Conservation (phyloP, 108 stramenopile genomes). For the Parietichytrium sp. region DNA sequence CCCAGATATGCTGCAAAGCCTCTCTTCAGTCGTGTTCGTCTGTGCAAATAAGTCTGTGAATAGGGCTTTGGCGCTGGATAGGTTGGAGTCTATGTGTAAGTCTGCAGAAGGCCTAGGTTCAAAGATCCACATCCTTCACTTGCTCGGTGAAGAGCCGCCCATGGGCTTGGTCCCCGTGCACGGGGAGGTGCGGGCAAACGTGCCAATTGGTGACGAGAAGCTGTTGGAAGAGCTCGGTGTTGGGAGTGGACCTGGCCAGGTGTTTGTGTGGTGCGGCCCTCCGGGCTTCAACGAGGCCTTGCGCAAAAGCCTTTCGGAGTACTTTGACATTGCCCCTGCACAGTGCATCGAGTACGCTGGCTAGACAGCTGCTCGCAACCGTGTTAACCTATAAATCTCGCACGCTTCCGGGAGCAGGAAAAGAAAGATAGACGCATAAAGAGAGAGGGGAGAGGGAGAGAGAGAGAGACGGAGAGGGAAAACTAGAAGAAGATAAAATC, state of each 20-base stretch:
- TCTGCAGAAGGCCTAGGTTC: too few species aligned
- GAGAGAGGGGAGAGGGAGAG: neutral
- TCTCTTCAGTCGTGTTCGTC: neutral
- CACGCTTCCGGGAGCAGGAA: neutral
- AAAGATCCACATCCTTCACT: neutral
- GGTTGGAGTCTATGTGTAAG: neutral
- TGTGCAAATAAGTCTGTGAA: constrained; percentile 36
- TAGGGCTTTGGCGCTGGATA: neutral
- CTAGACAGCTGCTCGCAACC: too few species aligned
- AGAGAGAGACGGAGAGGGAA: neutral
- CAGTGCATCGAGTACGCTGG: neutral
- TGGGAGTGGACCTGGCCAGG: neutral
- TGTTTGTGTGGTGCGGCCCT: constrained; percentile 17
- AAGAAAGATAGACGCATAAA: neutral
- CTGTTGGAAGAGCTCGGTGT: neutral
- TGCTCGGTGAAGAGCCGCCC: neutral
- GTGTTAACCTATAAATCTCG: neutral
- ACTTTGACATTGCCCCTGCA: neutral
- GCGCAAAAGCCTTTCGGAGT: neutral
- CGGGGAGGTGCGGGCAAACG: neutral
- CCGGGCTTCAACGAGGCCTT: neutral
- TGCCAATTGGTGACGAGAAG: neutral
- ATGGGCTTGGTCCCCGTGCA: neutral
- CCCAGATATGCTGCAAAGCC: too few species aligned
- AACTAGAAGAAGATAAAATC: neutral